Evolutionary conservation across 1,284 basidiomycete genomes (phyloP).

Genomic region (Irpex lacteus): DNA sequence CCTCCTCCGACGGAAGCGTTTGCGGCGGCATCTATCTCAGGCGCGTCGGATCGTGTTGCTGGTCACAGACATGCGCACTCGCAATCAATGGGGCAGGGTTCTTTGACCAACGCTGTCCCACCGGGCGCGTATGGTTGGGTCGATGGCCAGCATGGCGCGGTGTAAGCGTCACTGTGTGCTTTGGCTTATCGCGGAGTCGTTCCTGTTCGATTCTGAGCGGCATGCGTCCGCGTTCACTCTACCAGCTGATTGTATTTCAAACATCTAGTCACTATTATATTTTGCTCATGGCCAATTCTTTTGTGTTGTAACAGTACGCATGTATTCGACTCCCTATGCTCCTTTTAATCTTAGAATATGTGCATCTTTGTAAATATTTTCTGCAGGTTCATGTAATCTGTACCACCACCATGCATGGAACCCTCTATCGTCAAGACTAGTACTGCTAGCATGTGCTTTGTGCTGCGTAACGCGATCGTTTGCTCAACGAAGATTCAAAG

Average conservation of each 20-base stretch:
- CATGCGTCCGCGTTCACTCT: neutral
- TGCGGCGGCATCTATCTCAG: conserved; percentile 21
- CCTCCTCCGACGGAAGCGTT: conserved; percentile 28
- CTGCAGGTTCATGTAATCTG: neutral
- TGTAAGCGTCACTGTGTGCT: neutral
- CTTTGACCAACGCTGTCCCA: neutral
- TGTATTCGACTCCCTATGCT: neutral
- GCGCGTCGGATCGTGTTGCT: neutral
- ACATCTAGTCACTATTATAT: no score
- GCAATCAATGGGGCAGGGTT: neutral
- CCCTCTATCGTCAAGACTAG: neutral
- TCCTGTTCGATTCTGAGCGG: neutral
- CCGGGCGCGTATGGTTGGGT: neutral
- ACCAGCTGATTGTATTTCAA: no score
- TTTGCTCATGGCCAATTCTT: neutral
- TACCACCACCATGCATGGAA: no score
- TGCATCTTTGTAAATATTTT: neutral
- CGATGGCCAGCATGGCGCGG: neutral
- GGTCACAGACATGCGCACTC: conserved; percentile 2
- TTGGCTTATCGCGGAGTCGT: neutral
- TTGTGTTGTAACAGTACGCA: neutral
- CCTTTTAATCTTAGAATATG: neutral
- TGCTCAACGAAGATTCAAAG: no score
- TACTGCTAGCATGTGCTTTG: neutral
- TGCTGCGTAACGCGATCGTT: no score